phyloP scores from a whole-genome alignment of 352 stramenopile species.

The Pythium aquatile region DNA sequence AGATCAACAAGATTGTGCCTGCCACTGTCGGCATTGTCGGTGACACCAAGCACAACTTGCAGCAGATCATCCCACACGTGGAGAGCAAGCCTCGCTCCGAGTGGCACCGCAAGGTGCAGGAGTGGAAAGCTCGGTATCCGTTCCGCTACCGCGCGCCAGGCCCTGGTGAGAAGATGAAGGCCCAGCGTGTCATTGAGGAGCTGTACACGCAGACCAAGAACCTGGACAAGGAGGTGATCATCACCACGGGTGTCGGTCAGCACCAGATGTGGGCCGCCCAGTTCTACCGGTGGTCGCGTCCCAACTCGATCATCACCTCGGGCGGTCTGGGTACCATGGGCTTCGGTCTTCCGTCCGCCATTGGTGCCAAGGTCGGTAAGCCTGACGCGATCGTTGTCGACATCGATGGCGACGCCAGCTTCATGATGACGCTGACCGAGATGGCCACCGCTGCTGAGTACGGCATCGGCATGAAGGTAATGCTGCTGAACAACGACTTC shows the following conservation, averaged over 20 bases:
- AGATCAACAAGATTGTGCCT: constrained; percentile 85
- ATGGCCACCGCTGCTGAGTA: constrained; percentile 94
- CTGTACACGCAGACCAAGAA: constrained; percentile 93
- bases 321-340: constrained; percentile 95
- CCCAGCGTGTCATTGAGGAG: constrained; percentile 93
- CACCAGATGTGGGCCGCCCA: constrained; percentile 97
- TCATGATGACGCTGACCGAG: constrained; percentile 97
- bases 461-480: constrained; percentile 93
- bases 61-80: constrained; percentile 84
- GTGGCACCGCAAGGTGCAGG: constrained; percentile 91
- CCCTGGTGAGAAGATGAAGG: constrained; percentile 85
- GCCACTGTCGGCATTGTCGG: constrained; percentile 74
- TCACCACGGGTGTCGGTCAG: constrained; percentile 95
- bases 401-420: constrained; percentile 95
- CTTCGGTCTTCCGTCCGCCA: constrained; percentile 91
- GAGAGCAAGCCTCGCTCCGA: constrained; percentile 80
- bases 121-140: constrained; percentile 91
- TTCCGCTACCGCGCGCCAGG: constrained; percentile 87
- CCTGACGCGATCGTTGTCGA: constrained; percentile 84
- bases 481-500: constrained; percentile 96
- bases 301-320: constrained; percentile 92
- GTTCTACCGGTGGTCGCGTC: constrained; percentile 95
- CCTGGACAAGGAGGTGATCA: constrained; percentile 85
- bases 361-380: constrained; percentile 93
- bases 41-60: constrained; percentile 91